Base-by-base conservation (phyloP, 192 early-diverging fungal genomes). In the Coemansia sp. region DNA sequence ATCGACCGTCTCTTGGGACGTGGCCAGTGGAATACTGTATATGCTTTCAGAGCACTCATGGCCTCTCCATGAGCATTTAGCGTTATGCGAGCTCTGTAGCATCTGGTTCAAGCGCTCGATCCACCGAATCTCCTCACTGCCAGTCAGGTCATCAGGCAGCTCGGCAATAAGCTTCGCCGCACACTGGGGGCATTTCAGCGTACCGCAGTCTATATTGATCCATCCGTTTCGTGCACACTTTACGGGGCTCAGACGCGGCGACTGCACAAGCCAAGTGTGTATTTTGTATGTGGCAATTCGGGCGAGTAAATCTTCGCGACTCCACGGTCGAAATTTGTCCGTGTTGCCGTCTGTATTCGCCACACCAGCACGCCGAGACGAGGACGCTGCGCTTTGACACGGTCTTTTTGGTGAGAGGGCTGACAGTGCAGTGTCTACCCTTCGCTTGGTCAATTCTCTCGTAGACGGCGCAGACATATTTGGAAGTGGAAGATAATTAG, bases 141-240 rank as follows among this genome's bases (percentile, higher is more conserved):
- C 74, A 2, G 66, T 72, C 41, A 76, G 58, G 49, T 79, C 74
- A 16, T 80, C 76, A 1, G 74, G 85, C 20, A 76, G 61, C 60
- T 76, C 67, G 22, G 76, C 84, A 65, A 85, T 81, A 38, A 85
- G 61, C 15, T 69, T 69, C 6, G 84, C 76, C 1, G 71, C 64
- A 50, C 85, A 86, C 46, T 64, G 33, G 39, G 70, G 65, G 58
- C 85, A 86, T 41, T 69, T 69, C 22, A 86, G 68, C 50, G 78
- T 86, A 44, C 75, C 75, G 62, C 71, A 79, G 64, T 78, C 80
- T 20, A 63, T 33, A 52, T 86, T 86, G 41, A 75, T 60, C 85
- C 85, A 86, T 39, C 85, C 85, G 43, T 75, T 80, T 20, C 76
- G 80, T 9, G 77, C 75, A 41, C 85, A 86, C 44, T 68, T 66